Percentiles rank a stretch among this genome's conserved stretches.
Conservation (phyloP, 2,329 filamentous ascomycete species). For the Coleophoma cylindrospora region DNA sequence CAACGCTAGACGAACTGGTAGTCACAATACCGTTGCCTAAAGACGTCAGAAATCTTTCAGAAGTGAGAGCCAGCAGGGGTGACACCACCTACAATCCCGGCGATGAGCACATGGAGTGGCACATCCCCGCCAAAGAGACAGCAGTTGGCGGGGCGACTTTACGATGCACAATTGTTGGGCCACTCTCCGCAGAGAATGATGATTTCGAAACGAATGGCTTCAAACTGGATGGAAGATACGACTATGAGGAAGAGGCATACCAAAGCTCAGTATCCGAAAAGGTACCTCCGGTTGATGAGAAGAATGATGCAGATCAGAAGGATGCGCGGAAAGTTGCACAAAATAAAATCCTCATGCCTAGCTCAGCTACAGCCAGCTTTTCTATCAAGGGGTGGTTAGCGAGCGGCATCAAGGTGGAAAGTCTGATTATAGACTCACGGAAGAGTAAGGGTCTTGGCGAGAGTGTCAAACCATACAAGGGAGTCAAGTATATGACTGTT, state of each 20-base stretch:
- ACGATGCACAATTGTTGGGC: constrained; percentile 74
- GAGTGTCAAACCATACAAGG: constrained; percentile 91
- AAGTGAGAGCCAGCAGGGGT: constrained; percentile 74
- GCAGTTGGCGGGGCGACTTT: constrained; percentile 67
- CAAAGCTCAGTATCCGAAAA: constrained; percentile 33
- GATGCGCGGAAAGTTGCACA: constrained; percentile 56
- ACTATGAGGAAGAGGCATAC: constrained; percentile 50
- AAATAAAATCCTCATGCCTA: constrained; percentile 76
- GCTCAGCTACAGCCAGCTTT: constrained; percentile 69
- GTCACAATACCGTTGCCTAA: constrained; percentile 76
- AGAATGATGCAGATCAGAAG: constrained; percentile 28
- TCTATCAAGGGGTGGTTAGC: constrained; percentile 65
- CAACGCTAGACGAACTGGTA: constrained; percentile 68
- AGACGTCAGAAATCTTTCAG: constrained; percentile 75
- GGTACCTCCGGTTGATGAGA: constrained; percentile 28
- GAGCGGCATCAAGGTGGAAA: constrained; percentile 63
- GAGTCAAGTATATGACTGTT: constrained; percentile 90
- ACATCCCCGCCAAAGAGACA: constrained; percentile 72
- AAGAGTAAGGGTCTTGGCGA: constrained; percentile 83
- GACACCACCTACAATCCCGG: constrained; percentile 78
- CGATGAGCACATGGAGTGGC: constrained; percentile 75
- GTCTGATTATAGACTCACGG: constrained; percentile 65
- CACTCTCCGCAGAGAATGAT: constrained; percentile 40
- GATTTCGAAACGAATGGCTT: constrained; percentile 33
- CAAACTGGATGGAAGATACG: constrained; percentile 31